A percentile compares a stretch with the other conserved stretches of the same genome.
Evolutionary conservation across 306 rosid species (phyloP).

Genomic region (Citrullus mucosospermus): DNA sequence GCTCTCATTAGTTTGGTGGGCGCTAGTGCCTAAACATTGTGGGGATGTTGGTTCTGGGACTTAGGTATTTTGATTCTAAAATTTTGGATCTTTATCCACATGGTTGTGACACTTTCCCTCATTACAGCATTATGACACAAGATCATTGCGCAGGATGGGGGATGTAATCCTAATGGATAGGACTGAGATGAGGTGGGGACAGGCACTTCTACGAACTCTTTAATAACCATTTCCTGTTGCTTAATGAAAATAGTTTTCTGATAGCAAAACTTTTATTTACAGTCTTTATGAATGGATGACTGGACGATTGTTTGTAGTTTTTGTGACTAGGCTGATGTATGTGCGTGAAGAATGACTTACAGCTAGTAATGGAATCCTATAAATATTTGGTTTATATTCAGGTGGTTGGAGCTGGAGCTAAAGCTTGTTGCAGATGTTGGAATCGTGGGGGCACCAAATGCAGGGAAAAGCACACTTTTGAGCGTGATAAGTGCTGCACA

Average conservation of each 20-base stretch:
- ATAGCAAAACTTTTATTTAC: neutral
- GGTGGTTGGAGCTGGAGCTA: constrained; percentile 95
- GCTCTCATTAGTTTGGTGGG: neutral
- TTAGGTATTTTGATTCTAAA: neutral
- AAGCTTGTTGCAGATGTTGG: constrained; percentile 98
- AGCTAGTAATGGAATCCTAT: neutral
- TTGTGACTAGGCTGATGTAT: neutral
- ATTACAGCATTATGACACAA: neutral
- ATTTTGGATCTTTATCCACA: neutral
- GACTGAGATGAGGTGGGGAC: neutral
- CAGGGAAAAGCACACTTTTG: constrained; percentile 91
- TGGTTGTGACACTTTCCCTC: neutral
- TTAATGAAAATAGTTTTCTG: neutral
- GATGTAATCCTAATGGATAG: neutral
- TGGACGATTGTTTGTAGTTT: neutral
- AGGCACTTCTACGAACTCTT: neutral
- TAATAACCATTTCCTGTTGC: neutral
- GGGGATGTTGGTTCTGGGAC: neutral
- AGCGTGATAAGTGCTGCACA: constrained; percentile 94
- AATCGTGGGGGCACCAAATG: constrained; percentile 92
- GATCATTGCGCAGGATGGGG: neutral
- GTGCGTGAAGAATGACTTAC: neutral
- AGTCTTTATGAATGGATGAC: neutral
- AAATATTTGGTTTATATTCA: constrained; percentile 11
- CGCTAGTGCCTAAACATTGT: neutral